These are phyloP conservation scores for Suhomyces yuchorum DNA, from an alignment of 1,139 yeast genomes.

Conservation along the genomic window DNA sequence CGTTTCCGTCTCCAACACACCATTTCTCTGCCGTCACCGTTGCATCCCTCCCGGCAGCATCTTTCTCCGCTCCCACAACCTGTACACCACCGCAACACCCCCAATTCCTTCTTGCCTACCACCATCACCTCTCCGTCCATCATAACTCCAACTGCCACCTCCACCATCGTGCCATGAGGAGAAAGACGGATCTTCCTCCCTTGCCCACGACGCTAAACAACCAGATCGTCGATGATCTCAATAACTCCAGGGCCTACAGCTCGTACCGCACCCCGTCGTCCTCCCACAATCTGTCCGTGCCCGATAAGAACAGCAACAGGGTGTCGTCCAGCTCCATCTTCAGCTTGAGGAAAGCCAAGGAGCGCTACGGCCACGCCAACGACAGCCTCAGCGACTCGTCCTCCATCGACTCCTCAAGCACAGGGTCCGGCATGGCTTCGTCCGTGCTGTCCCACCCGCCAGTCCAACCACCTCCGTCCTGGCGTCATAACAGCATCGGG, in stretches of 20 bases:
- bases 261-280: constrained; percentile 14
- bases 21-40: neutral
- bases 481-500: constrained; percentile 15
- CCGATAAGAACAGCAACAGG: constrained; percentile 22
- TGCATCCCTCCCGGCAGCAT: neutral
- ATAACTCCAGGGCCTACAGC: constrained; percentile 36
- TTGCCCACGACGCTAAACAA: constrained; percentile 18
- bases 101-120: neutral
- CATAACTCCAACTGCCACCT: neutral
- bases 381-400: constrained; percentile 38
- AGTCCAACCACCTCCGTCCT: constrained; percentile 8
- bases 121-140: neutral
- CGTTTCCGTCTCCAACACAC: constrained; percentile 2
- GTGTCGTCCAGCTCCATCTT: constrained; percentile 45
- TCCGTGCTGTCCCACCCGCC: constrained; percentile 4
- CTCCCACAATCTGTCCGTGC: constrained; percentile 2
- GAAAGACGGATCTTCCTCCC: constrained; percentile 15
- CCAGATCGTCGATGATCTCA: constrained; percentile 36
- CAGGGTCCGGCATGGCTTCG: constrained; percentile 12
- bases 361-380: constrained; percentile 25
- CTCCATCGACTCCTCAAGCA: constrained; percentile 39
- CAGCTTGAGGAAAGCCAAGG: constrained; percentile 34
- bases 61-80: neutral
- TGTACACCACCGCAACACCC: neutral
- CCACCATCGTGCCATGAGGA: constrained; percentile 11